A percentile compares a stretch with the other conserved stretches of the same genome.
These are phyloP conservation scores for Macrotyloma uniflorum DNA, from an alignment of 306 rosid species.

Conservation along the genomic window DNA sequence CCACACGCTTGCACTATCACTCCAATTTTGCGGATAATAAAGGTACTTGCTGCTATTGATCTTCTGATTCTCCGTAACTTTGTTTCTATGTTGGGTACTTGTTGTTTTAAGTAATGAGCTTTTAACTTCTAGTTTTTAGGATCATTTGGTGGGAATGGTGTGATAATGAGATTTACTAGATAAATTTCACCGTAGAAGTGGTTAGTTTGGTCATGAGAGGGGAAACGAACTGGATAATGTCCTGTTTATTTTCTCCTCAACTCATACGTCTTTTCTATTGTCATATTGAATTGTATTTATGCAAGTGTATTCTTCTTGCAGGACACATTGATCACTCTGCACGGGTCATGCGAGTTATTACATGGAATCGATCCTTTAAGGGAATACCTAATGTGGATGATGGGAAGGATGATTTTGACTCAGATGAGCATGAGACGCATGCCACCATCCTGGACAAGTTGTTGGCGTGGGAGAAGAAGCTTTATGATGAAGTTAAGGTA, in stretches of 20 bases:
- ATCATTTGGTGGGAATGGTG: not conserved
- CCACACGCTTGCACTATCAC: constrained; percentile 89
- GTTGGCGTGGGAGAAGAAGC: constrained; percentile 98
- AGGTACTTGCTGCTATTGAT: constrained; percentile 44
- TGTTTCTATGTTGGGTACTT: constrained; percentile 1
- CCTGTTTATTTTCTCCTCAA: not conserved
- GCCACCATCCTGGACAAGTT: constrained; percentile 91
- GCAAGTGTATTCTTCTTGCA: constrained; percentile 32
- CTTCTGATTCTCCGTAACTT: not conserved
- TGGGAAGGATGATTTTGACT: constrained; percentile 75
- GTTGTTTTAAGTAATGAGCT: not conserved
- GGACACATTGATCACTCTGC: constrained; percentile 98
- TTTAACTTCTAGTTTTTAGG: not conserved
- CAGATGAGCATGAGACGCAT: constrained; percentile 88
- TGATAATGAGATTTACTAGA: not conserved
- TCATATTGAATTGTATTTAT: constrained; percentile 2
- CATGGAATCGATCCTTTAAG: constrained; percentile 91
- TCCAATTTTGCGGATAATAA: constrained; percentile 96
- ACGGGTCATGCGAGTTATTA: constrained; percentile 88
- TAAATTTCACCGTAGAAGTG: constrained; percentile 1
- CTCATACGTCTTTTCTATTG: not conserved
- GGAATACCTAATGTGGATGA: constrained; percentile 59
- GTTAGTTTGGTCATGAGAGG: not conserved
- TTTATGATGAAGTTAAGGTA: constrained; percentile 96
- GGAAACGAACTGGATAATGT: not conserved